Evolutionary conservation across 768 basidiomycete species (phyloP).

Genomic region (Leucogyrophana mollusca): DNA sequence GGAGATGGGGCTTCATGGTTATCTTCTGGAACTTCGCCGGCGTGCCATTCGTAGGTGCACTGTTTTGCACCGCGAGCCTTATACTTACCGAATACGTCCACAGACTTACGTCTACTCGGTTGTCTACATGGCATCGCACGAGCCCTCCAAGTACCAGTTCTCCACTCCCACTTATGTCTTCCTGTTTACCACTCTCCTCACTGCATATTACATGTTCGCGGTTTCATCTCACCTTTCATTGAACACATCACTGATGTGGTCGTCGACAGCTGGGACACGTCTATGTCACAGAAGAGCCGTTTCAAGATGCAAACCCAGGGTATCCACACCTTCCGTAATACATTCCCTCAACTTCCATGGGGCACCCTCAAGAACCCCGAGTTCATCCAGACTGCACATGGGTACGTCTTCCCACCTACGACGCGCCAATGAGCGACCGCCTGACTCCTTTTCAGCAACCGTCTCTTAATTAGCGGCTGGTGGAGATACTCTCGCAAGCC

Average conservation of each 20-base stretch:
- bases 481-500: slow-evolving; percentile 96
- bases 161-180: slow-evolving; percentile 70
- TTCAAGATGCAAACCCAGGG: slow-evolving; percentile 98
- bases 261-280: slow-evolving; percentile 77
- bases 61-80: background rate
- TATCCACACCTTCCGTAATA: slow-evolving; percentile 77
- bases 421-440: background rate
- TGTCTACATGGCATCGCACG: slow-evolving; percentile 95
- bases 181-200: slow-evolving; percentile 74
- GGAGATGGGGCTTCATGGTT: slow-evolving; percentile 91
- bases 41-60: slow-evolving; percentile 76
- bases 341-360: slow-evolving; percentile 93
- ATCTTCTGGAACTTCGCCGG: slow-evolving; percentile 98
- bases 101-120: slow-evolving; percentile 97
- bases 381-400: slow-evolving; percentile 91
- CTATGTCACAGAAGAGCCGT: slow-evolving; percentile 95
- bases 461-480: slow-evolving; percentile 89
- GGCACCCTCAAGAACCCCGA: slow-evolving; percentile 82
- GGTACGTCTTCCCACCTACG: slow-evolving; percentile 41
- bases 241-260: slow-evolving; percentile 3
- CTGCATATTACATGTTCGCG: slow-evolving; percentile 78
- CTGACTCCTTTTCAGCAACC: slow-evolving; percentile 56
- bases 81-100: slow-evolving; percentile 1
- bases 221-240: slow-evolving; percentile 1
- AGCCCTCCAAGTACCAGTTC: slow-evolving; percentile 85